phyloP scores from a whole-genome alignment of 331 rosid genomes.

The Rosa hybrid region DNA sequence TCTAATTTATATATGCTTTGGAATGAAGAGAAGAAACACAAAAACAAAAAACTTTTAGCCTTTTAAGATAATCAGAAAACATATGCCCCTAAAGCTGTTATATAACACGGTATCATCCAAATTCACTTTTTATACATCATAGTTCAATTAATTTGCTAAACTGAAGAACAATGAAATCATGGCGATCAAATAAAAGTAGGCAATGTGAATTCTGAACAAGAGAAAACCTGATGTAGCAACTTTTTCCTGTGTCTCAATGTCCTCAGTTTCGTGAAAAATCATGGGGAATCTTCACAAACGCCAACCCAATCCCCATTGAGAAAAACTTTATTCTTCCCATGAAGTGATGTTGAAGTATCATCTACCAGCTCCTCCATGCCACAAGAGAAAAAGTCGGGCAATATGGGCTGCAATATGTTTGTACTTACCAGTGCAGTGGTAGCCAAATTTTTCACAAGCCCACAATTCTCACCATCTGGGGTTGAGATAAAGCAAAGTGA shows the following conservation, averaged over 20 bases:
- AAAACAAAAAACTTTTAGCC: too few species aligned
- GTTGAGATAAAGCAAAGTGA: conserved; percentile 90
- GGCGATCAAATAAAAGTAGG: conserved; percentile 18
- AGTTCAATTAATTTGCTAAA: not conserved
- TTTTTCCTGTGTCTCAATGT: conserved; percentile 54
- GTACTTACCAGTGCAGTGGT: conserved; percentile 82
- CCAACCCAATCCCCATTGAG: conserved; percentile 93
- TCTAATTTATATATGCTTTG: not conserved
- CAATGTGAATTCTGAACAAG: conserved; percentile 19
- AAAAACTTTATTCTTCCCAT: conserved; percentile 63
- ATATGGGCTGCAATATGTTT: conserved; percentile 37
- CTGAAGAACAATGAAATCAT: conserved; percentile 8
- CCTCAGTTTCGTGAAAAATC: conserved; percentile 54
- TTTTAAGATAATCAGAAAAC: too few species aligned
- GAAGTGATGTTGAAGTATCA: conserved; percentile 53
- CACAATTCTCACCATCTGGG: conserved; percentile 97
- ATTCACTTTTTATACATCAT: not conserved
- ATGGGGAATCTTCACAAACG: conserved; percentile 61
- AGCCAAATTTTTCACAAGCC: conserved; percentile 80
- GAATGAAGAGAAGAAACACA: too few species aligned
- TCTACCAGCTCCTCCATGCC: conserved; percentile 78
- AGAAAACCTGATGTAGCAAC: conserved; percentile 61
- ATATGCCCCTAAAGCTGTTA: not conserved
- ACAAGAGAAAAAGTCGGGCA: conserved; percentile 43
- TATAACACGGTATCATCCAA: not conserved